Conservation (phyloP, 495 filamentous ascomycete genomes). For the Penicillium ucsense region DNA sequence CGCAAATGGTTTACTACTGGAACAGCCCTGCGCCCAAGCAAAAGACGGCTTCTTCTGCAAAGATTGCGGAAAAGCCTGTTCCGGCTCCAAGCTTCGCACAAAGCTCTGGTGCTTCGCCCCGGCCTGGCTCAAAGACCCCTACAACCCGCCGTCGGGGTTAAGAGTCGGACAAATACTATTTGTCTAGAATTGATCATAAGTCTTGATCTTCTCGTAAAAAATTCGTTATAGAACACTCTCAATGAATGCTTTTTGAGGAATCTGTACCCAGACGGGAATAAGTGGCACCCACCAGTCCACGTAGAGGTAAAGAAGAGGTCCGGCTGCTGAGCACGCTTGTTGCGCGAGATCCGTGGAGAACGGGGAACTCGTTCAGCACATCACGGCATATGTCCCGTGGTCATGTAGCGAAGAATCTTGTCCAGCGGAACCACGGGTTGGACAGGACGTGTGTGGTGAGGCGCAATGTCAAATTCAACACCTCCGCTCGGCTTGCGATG, state of each 20-base stretch:
- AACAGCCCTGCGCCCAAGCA: constrained; percentile 48
- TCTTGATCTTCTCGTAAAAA: neutral
- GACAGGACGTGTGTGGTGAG: constrained; percentile 18
- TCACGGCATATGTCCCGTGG: constrained; percentile 37
- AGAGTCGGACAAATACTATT: neutral
- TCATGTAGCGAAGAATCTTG: constrained; percentile 47
- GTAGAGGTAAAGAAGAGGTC: neutral
- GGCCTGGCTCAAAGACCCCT: constrained; percentile 27
- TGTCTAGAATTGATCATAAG: neutral
- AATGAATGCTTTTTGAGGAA: constrained; percentile 5
- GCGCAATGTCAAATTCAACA: constrained; percentile 38
- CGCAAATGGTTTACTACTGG: constrained; percentile 97
- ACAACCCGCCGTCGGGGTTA: constrained; percentile 44
- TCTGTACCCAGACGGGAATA: neutral
- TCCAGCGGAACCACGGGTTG: constrained; percentile 35
- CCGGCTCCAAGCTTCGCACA: constrained; percentile 4
- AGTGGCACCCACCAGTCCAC: neutral
- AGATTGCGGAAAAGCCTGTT: constrained; percentile 22
- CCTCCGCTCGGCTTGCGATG: constrained; percentile 29
- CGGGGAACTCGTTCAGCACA: no score
- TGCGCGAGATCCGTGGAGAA: no score
- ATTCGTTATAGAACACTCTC: constrained; percentile 7
- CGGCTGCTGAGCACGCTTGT: no score
- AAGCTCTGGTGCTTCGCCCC: constrained; percentile 29
- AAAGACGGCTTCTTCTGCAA: constrained; percentile 30